Evolutionary conservation across 257 asterid species (phyloP).

Genomic region (Solanum etuberosum): DNA sequence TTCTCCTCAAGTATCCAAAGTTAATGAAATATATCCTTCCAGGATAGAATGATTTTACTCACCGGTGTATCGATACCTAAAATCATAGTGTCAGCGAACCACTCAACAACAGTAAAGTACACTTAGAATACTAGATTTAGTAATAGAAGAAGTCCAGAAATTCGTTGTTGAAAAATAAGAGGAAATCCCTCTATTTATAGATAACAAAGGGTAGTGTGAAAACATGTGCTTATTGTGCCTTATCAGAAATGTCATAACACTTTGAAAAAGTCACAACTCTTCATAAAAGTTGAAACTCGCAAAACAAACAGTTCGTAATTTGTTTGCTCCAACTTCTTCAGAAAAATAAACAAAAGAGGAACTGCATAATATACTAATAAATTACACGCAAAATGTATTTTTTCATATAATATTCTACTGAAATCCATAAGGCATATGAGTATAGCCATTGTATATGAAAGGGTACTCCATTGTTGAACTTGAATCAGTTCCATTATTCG

Average conservation of each 20-base stretch:
- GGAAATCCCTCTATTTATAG: neutral
- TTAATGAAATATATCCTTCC: neutral
- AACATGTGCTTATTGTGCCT: neutral
- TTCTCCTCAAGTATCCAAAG: neutral
- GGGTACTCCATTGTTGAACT: neutral
- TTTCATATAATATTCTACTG: neutral
- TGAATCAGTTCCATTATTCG: neutral
- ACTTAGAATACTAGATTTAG: neutral
- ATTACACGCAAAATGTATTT: too few relatives aligned
- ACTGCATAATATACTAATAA: neutral
- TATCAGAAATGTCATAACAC: neutral
- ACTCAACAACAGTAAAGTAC: neutral
- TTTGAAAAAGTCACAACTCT: too few relatives aligned
- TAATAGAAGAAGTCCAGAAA: neutral
- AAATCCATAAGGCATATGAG: neutral
- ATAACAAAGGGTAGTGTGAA: too few relatives aligned
- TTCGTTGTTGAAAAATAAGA: too few relatives aligned
- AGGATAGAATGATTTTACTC: neutral
- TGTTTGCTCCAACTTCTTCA: neutral
- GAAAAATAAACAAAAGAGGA: neutral
- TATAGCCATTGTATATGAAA: neutral
- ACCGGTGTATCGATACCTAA: neutral
- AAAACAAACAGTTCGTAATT: too few relatives aligned
- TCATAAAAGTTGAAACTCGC: too few relatives aligned
- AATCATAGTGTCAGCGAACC: neutral